Base-by-base conservation (phyloP, 1,139 yeast genomes). In the Blastobotrys apis region DNA sequence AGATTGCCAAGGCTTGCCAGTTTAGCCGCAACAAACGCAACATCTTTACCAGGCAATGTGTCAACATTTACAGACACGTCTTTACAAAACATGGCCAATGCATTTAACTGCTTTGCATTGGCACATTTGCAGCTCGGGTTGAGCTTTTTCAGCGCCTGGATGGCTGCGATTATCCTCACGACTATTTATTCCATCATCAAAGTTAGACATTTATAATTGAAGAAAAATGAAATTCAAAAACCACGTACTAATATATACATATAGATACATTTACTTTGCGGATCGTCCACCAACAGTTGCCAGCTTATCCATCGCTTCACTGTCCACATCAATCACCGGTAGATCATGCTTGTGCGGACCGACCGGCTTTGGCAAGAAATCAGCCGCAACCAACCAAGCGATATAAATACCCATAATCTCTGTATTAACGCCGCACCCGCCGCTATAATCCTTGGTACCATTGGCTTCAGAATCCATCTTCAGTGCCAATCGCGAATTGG, bases 271-370 rank as follows among this genome's bases (percentile, higher is more conserved):
- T 36, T 37, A 47, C 31, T 55, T 54, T 6, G 69, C 64, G 27
- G 77, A 73, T 73, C 98, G 86, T 20, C 94, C 94, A 56, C 97
- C 97, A 22, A 92, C 95, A 5, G 81, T 67, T n/a, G 76, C 69
- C 48, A 87, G 76, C 59, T 85, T 73, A 13, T 73, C 72, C 52
- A 86, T 65, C 30, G 90, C 80, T 55, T 80, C 83, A 25, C 72
- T 68, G 37, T 78, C 63, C 38, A 90, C 60, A 10, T 67, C 59
- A 39, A 85, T 65, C 17, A 69, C 68, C 6, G 97, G 96, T 49
- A 92, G 71, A 12, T 62, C 45, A 34, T 62, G 50, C 39, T 59
- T 62, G 2, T 78, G 81, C 12, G 55, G 44, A 0, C 56, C 55
- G 1, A 72, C 57, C 20, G 71, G 60, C 39, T 84, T 81, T 5